Conservation (phyloP, 2,329 filamentous ascomycete genomes). For the Beauveria brongniartii region DNA sequence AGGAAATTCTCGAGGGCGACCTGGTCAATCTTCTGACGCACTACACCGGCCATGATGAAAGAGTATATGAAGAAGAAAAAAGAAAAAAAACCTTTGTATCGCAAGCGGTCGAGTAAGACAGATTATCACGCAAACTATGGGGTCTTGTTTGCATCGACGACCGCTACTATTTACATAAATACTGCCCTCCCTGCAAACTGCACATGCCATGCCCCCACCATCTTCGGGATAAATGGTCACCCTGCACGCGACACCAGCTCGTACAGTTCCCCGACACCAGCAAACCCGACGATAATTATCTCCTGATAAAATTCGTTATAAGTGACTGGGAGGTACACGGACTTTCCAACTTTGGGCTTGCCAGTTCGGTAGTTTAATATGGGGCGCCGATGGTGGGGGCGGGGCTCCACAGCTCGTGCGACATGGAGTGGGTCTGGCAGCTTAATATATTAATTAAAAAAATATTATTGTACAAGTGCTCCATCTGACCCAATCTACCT, state of each 20-base stretch:
- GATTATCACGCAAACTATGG: background rate
- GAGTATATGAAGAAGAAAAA: background rate
- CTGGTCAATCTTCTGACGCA: constrained; percentile 11
- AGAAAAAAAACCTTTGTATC: background rate
- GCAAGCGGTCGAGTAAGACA: background rate
- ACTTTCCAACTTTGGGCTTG: background rate
- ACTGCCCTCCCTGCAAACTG: background rate
- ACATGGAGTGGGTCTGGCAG: background rate
- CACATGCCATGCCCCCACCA: background rate
- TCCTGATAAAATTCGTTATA: background rate
- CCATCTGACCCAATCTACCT: background rate
- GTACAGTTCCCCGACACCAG: background rate
- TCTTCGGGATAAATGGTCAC: background rate
- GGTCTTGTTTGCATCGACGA: background rate
- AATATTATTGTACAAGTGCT: background rate
- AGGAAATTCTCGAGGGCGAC: background rate
- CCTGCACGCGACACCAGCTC: background rate
- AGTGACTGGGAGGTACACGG: background rate
- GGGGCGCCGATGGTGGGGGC: background rate
- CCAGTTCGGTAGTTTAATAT: background rate
- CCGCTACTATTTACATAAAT: background rate
- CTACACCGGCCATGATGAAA: constrained; percentile 7
- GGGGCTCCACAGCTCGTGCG: background rate
- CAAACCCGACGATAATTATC: too few relatives aligned
- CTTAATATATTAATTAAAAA: background rate